Conservation (phyloP, 768 basidiomycete genomes). For the Mycena chlorophos region DNA sequence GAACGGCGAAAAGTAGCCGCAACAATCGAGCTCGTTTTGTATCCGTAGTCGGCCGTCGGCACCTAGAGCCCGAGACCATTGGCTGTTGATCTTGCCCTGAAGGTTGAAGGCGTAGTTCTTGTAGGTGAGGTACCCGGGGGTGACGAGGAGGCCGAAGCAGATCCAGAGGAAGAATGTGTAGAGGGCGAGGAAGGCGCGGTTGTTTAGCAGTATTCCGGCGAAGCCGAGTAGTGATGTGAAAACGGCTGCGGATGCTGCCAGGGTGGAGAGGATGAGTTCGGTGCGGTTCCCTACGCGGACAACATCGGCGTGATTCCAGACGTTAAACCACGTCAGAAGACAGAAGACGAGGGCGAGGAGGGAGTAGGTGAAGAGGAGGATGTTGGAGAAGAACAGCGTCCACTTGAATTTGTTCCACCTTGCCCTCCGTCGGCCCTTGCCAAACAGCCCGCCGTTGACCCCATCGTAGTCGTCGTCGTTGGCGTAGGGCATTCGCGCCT, state of each 20-base stretch:
- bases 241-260: slow-evolving; percentile 58
- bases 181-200: slow-evolving; percentile 76
- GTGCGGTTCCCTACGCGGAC: slow-evolving; percentile 67
- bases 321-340: slow-evolving; percentile 77
- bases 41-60: slow-evolving; percentile 61
- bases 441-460: slow-evolving; percentile 40
- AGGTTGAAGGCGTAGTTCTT: slow-evolving; percentile 74
- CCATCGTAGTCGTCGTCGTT: slow-evolving; percentile 60
- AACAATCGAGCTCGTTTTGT: slow-evolving; percentile 76
- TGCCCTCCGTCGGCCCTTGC: slow-evolving; percentile 36
- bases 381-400: slow-evolving; percentile 68
- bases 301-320: slow-evolving; percentile 68
- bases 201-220: slow-evolving; percentile 81
- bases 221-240: slow-evolving; percentile 73
- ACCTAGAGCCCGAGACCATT: slow-evolving; percentile 70
- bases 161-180: slow-evolving; percentile 80
- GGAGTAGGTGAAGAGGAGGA: slow-evolving; percentile 58
- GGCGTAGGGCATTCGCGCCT: slow-evolving; percentile 50
- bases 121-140: slow-evolving; percentile 79
- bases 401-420: slow-evolving; percentile 87
- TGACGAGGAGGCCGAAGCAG: slow-evolving; percentile 66
- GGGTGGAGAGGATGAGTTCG: slow-evolving; percentile 71
- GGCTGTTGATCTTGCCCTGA: slow-evolving; percentile 76
- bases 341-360: slow-evolving; percentile 61
- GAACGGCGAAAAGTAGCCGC: slow-evolving; percentile 79